Evolutionary conservation across 805 yeast genomes (phyloP).

Genomic region (Suhomyces sp.): DNA sequence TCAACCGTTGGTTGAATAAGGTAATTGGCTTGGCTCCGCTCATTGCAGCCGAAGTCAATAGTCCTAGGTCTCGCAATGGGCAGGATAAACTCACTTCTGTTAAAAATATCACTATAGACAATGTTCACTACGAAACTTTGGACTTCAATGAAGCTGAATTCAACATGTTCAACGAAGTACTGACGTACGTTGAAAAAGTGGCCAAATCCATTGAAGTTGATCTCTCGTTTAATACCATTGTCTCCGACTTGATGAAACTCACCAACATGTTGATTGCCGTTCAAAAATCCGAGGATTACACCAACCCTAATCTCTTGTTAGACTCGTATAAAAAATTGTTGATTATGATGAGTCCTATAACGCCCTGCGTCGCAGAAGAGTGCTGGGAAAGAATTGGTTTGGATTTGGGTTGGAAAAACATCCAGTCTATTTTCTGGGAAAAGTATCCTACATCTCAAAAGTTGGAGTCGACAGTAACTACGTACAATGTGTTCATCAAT

Average conservation of each 20-base stretch:
- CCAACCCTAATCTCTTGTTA: slow-evolving; percentile 41
- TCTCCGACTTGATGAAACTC: slow-evolving; percentile 86
- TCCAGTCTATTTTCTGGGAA: slow-evolving; percentile 52
- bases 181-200: slow-evolving; percentile 45
- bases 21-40: slow-evolving; percentile 37
- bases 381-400: slow-evolving; percentile 54
- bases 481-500: slow-evolving; percentile 64
- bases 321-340: slow-evolving; percentile 53
- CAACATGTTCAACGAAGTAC: slow-evolving; percentile 55
- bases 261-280: slow-evolving; percentile 49
- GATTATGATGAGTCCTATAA: slow-evolving; percentile 70
- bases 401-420: slow-evolving; percentile 15
- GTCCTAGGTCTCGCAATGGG: background rate
- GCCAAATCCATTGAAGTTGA: slow-evolving; percentile 57
- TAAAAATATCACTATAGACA: slow-evolving; percentile 18
- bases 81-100: slow-evolving; percentile 6
- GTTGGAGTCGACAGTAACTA: slow-evolving; percentile 32
- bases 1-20: slow-evolving; percentile 79
- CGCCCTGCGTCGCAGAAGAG: slow-evolving; percentile 83
- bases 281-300: slow-evolving; percentile 26
- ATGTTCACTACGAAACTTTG: slow-evolving; percentile 15
- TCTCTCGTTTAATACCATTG: slow-evolving; percentile 73
- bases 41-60: slow-evolving; percentile 9
- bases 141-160: slow-evolving; percentile 46
- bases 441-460: slow-evolving; percentile 62